Base-by-base conservation (phyloP, 345 rosid species). In the Eucalyptus regnans region DNA sequence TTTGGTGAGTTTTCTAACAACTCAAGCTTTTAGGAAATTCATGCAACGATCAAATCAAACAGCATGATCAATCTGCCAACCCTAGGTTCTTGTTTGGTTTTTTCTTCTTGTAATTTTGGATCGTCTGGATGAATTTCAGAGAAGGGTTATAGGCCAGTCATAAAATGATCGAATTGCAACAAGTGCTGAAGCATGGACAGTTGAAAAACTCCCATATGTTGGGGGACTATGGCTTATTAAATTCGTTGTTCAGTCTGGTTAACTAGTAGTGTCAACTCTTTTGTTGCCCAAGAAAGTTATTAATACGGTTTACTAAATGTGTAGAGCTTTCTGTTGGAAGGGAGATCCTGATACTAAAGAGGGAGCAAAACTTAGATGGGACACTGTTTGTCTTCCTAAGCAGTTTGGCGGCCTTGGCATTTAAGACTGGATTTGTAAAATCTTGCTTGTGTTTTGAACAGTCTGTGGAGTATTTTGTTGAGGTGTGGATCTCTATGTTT, bases 241-340 rank as follows among this genome's bases (percentile, higher is more conserved):
- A 25, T 60, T 10, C 0, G 2, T 27, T 60, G 5, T 60, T 27
- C 7, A 60, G 66, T 60, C 15, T 25, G 66, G 66, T 68, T 60
- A 60, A 60, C n/a, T 27, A 25, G 25, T 60, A 58, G 64, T 1
- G 5, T 27, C 66, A 5, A 60, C 66, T 25, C 66, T 29, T 66
- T 66, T 1, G 41, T 68, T 68, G 43, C 43, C 12, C 43, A 31
- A 31, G 23, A 68, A 68, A 31, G 23, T 13, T 68, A 7, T 31
- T 31, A 6, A 68, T 15, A 3, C 0, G 43, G 43, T 31, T 68
- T 15, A 13, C 18, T 2, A 2, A 3, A 68, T 15, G 43, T 31
- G 43, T 33, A 68, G 43, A 68, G 80, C 80, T 68, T 31, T 68
- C 43, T 8, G 31, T 68, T 8, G 43, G 79, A 31, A 68, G 12